phyloP scores from a whole-genome alignment of 2,329 filamentous ascomycete species.

The Myriangium duriaei region DNA sequence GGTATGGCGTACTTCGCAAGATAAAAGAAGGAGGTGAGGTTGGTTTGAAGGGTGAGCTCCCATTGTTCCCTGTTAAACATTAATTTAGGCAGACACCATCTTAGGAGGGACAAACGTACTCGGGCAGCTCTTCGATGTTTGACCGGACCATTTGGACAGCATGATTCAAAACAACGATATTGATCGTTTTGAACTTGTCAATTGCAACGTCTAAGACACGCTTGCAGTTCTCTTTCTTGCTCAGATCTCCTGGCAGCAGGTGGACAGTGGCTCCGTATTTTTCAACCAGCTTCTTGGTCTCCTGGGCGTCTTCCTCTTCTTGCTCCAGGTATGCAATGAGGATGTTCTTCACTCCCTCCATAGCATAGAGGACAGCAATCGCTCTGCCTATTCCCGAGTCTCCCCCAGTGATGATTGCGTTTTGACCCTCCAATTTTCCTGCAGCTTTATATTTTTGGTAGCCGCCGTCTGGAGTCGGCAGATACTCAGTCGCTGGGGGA shows the following conservation, averaged over 20 bases:
- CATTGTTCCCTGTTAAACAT: no score
- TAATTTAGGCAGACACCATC: no score
- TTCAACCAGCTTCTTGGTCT: slow-evolving; percentile 60
- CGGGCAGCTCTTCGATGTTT: slow-evolving; percentile 57
- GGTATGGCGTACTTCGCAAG: slow-evolving; percentile 64
- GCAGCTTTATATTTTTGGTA: slow-evolving; percentile 61
- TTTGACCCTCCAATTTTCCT: slow-evolving; percentile 62
- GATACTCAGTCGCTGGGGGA: slow-evolving; percentile 48
- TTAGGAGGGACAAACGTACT: no score
- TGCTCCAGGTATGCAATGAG: slow-evolving; percentile 63
- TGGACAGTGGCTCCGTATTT: slow-evolving; percentile 53
- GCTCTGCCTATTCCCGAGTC: slow-evolving; percentile 70
- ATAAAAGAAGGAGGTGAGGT: slow-evolving; percentile 74
- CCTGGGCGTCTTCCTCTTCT: slow-evolving; percentile 58
- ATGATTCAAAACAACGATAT: slow-evolving; percentile 64
- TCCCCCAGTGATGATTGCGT: slow-evolving; percentile 68
- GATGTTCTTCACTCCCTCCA: slow-evolving; percentile 59
- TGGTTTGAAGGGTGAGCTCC: slow-evolving; percentile 67
- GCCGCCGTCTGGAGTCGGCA: slow-evolving; percentile 56
- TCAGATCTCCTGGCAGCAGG: slow-evolving; percentile 52
- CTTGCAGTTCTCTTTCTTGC: slow-evolving; percentile 53
- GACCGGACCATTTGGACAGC: slow-evolving; percentile 61
- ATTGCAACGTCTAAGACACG: slow-evolving; percentile 55
- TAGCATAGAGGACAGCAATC: slow-evolving; percentile 62
- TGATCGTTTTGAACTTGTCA: slow-evolving; percentile 53